A percentile compares a stretch with the other conserved stretches of the same genome.
These are phyloP conservation scores for Trichoderma gamsii DNA, from an alignment of 495 filamentous ascomycete genomes.

Conservation along the genomic window DNA sequence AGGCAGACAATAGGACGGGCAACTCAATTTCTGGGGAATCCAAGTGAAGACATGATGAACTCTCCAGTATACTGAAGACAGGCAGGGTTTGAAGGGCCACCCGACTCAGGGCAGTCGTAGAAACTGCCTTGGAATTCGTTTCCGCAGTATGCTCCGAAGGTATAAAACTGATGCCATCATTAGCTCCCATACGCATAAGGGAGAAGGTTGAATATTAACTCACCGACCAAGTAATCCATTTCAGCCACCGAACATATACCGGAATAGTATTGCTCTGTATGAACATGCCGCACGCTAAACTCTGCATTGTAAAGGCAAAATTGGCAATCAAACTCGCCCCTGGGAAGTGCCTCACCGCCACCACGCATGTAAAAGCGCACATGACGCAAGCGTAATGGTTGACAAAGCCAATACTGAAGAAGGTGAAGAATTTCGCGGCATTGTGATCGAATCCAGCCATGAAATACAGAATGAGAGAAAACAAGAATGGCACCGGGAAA, in stretches of 20 bases:
- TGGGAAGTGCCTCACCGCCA: slow-evolving; percentile 55
- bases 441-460: slow-evolving; percentile 64
- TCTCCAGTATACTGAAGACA: slow-evolving; percentile 61
- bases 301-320: slow-evolving; percentile 63
- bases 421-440: slow-evolving; percentile 58
- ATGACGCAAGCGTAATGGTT: slow-evolving; percentile 63
- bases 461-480: slow-evolving; percentile 63
- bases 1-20: slow-evolving; percentile 56
- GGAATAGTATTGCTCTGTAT: slow-evolving; percentile 65
- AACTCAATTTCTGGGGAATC: slow-evolving; percentile 57
- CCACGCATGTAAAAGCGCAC: slow-evolving; percentile 53
- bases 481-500: slow-evolving; percentile 60
- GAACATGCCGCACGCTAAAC: slow-evolving; percentile 66
- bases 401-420: slow-evolving; percentile 56
- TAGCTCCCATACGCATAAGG: background rate
- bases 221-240: slow-evolving; percentile 51
- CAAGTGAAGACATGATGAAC: slow-evolving; percentile 60
- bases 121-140: slow-evolving; percentile 65
- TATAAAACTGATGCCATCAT: slow-evolving; percentile 46
- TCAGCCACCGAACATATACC: slow-evolving; percentile 66
- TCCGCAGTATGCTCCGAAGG: slow-evolving; percentile 56
- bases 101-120: slow-evolving; percentile 58
- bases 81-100: slow-evolving; percentile 51
- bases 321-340: slow-evolving; percentile 61
- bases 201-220: slow-evolving; percentile 20